These are phyloP conservation scores for Aspergillus pseudoviridinutans DNA, from an alignment of 2,329 filamentous ascomycete species.

Conservation along the genomic window DNA sequence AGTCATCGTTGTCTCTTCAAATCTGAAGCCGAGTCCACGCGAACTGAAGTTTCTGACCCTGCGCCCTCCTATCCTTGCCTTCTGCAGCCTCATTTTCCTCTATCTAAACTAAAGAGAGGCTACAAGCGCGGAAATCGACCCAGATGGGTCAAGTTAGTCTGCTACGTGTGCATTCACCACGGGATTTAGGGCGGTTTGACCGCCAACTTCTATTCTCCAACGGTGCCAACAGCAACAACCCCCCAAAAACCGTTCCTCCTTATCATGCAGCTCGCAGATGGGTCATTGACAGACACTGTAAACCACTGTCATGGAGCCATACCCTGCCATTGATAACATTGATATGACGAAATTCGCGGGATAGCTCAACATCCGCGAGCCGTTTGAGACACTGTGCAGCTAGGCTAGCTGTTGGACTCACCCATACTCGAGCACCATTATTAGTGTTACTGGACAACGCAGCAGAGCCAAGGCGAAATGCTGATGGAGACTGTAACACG, in stretches of 20 bases:
- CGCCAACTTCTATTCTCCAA: constrained; percentile 8
- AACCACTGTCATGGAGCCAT: not conserved
- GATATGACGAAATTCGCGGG: no score
- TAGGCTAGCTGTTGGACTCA: not conserved
- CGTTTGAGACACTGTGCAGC: not conserved
- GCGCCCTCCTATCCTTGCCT: not conserved
- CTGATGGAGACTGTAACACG: not conserved
- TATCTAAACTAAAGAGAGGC: constrained; percentile 8
- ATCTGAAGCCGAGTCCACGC: not conserved
- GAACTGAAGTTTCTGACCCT: not conserved
- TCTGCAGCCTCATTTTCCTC: not conserved
- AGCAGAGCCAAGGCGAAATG: not conserved
- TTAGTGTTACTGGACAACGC: not conserved
- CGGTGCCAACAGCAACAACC: constrained; percentile 7
- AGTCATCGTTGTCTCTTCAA: not conserved
- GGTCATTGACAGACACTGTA: not conserved
- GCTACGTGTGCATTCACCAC: constrained; percentile 36
- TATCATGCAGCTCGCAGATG: not conserved
- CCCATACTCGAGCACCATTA: not conserved
- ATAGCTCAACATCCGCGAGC: not conserved
- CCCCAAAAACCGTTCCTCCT: not conserved
- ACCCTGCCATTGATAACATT: not conserved
- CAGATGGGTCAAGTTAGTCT: constrained; percentile 19
- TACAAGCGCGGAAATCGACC: constrained; percentile 16
- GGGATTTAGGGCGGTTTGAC: constrained; percentile 19